phyloP scores from a whole-genome alignment of 208 protist genomes.

The Leishmania major region DNA sequence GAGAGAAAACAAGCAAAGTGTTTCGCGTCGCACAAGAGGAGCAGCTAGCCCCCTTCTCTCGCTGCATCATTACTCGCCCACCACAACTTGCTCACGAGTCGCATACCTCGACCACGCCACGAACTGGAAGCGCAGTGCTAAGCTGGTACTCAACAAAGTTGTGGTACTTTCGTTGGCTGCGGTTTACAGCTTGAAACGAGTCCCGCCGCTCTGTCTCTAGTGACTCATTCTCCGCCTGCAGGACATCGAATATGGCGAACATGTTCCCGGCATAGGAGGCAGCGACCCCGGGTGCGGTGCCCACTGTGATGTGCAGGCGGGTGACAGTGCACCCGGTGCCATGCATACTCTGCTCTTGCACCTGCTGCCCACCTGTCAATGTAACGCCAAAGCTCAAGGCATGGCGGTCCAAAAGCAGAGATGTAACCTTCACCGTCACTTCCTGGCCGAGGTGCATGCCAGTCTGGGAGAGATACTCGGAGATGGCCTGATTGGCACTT shows the following conservation, averaged over 20 bases:
- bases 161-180: slow-evolving; percentile 85
- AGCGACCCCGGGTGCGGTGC: slow-evolving; percentile 29
- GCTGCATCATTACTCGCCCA: background rate
- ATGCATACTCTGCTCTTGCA: slow-evolving; percentile 15
- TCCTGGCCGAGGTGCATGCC: slow-evolving; percentile 32
- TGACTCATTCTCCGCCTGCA: slow-evolving; percentile 56
- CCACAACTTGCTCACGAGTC: background rate
- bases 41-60: background rate
- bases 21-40: background rate
- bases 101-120: slow-evolving; percentile 27
- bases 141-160: slow-evolving; percentile 67
- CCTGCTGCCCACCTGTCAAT: slow-evolving; percentile 2
- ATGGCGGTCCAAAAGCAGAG: slow-evolving; percentile 72
- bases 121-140: slow-evolving; percentile 12
- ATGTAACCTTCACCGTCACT: slow-evolving; percentile 41
- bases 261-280: slow-evolving; percentile 61
- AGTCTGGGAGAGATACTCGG: slow-evolving; percentile 18
- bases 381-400: slow-evolving; percentile 57
- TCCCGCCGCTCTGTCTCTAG: slow-evolving; percentile 28
- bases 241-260: slow-evolving; percentile 51
- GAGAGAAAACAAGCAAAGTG: background rate
- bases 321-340: background rate
- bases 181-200: slow-evolving; percentile 31
- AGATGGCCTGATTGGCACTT: background rate
- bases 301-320: slow-evolving; percentile 76